Evolutionary conservation across 805 yeast species (phyloP).

Genomic region (Wickerhamomyces ciferrii): DNA sequence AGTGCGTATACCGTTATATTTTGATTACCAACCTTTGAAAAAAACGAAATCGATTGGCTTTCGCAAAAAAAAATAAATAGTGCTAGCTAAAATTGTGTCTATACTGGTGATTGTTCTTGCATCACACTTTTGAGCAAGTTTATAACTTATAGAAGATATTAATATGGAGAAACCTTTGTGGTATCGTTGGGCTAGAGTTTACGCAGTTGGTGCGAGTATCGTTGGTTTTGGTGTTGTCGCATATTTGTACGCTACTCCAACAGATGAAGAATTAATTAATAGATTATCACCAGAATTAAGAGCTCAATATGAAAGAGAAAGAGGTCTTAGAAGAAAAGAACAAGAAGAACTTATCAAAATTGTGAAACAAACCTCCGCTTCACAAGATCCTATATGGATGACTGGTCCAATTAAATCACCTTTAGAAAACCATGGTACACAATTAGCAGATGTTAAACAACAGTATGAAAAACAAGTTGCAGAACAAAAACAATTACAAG

Average conservation of each 20-base stretch:
- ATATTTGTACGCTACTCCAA: slow-evolving; percentile 73
- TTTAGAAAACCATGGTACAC: slow-evolving; percentile 40
- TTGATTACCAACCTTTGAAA: not conserved
- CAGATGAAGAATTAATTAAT: slow-evolving; percentile 74
- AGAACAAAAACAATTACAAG: slow-evolving; percentile 32
- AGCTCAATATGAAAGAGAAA: slow-evolving; percentile 65
- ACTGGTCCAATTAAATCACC: slow-evolving; percentile 69
- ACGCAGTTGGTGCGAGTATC: slow-evolving; percentile 58
- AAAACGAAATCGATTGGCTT: not conserved
- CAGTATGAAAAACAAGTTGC: slow-evolving; percentile 44
- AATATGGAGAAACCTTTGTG: slow-evolving; percentile 37
- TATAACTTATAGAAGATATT: not conserved
- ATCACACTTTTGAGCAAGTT: no score
- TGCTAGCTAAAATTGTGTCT: not conserved
- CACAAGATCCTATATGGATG: slow-evolving; percentile 79
- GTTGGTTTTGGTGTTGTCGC: slow-evolving; percentile 69
- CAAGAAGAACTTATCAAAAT: slow-evolving; percentile 67
- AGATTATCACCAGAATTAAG: slow-evolving; percentile 79
- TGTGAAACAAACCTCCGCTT: slow-evolving; percentile 55
- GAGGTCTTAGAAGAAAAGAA: slow-evolving; percentile 56
- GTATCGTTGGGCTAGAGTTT: slow-evolving; percentile 55
- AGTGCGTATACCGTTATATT: not conserved
- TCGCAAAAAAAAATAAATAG: not conserved
- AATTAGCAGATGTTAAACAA: slow-evolving; percentile 34
- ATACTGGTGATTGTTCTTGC: not conserved